Evolutionary conservation across 306 rosid genomes (phyloP), one percentile per base, ranked within the genome.

Genomic region (Quercus suber): DNA sequence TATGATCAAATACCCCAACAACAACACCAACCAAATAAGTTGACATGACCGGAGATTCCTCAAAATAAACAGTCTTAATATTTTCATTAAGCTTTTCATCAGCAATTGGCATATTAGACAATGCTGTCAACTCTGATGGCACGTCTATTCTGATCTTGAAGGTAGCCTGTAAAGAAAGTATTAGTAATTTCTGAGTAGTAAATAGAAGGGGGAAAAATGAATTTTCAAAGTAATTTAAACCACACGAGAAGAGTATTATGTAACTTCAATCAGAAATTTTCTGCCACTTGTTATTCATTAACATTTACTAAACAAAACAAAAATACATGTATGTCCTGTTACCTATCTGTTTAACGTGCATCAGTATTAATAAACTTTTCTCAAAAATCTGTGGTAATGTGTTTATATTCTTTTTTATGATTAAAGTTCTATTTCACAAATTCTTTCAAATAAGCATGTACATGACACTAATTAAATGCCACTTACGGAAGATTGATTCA

Each of bases 11-110:
- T 21, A 79, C 55, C 31, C 94, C 92, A 63, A 90, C 82, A 76
- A 92, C 94, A 71, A 76, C 49, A 37, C 86, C 94, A 69, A 88
- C 91, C 85, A 88, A 58, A 84, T 92, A 92, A 55, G 97, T 90
- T 64, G 97, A 90, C 94, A 89, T 90, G 33, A 81, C 0, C 7
- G 91, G 86, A 64, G 97, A 88, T 79, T 90, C 90, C 78, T 82
- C 82, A 78, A 80, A 92, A 71, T 8, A 85, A 55, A 90, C 80
- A 21, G 84, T 85, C 88, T 84, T 88, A 27, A 78, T 53, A 55
- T 81, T 71, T 71, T 86, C 92, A 80, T 79, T 74, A 71, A 81
- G 76, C 79, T 82, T 88, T 81, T 82, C 89, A 21, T 78, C 81
- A 28, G 31, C 68, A 73, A 86, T 69, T 73, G 90, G 94, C 97